phyloP scores from a whole-genome alignment of 108 stramenopile genomes.

The Fistulifera solaris region DNA sequence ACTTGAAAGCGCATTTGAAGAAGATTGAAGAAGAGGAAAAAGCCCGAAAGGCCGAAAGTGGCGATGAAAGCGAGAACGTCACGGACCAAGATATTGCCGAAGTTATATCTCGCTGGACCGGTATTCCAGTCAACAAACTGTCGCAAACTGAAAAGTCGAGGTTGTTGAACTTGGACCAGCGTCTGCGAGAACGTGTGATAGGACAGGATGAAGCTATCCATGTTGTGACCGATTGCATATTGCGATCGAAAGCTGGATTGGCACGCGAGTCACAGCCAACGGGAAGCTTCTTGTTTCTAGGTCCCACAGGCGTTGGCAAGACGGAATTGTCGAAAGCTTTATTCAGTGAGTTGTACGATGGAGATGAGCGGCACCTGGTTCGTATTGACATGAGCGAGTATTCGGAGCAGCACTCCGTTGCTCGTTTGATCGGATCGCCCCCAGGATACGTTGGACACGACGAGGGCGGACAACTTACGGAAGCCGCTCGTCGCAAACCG shows the following conservation, averaged over 20 bases:
- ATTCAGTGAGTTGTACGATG: constrained; percentile 70
- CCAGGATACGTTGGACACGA: constrained; percentile 94
- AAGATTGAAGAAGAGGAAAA: constrained; percentile 60
- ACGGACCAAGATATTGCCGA: constrained; percentile 75
- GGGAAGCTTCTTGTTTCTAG: constrained; percentile 71
- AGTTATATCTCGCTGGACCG: constrained; percentile 77
- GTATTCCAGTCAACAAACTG: constrained; percentile 78
- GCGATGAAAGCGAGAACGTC: constrained; percentile 39
- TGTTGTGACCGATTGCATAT: constrained; percentile 60
- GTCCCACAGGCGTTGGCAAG: constrained; percentile 84
- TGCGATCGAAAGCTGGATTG: constrained; percentile 63
- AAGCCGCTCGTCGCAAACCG: constrained; percentile 89
- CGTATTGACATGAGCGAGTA: constrained; percentile 92
- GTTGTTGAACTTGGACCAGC: constrained; percentile 60
- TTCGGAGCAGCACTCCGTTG: constrained; percentile 80
- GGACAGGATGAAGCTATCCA: constrained; percentile 80
- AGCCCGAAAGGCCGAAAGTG: constrained; percentile 42
- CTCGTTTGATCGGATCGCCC: constrained; percentile 78
- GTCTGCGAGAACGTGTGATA: constrained; percentile 61
- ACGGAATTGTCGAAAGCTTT: constrained; percentile 75
- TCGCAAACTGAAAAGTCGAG: constrained; percentile 67
- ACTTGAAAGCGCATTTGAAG: constrained; percentile 61
- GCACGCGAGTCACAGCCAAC: constrained; percentile 45
- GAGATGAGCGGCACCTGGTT: constrained; percentile 57
- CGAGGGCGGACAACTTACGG: constrained; percentile 95